Conservation (phyloP, 164 flowering plant genomes). For the Aristolochia fimbriata region DNA sequence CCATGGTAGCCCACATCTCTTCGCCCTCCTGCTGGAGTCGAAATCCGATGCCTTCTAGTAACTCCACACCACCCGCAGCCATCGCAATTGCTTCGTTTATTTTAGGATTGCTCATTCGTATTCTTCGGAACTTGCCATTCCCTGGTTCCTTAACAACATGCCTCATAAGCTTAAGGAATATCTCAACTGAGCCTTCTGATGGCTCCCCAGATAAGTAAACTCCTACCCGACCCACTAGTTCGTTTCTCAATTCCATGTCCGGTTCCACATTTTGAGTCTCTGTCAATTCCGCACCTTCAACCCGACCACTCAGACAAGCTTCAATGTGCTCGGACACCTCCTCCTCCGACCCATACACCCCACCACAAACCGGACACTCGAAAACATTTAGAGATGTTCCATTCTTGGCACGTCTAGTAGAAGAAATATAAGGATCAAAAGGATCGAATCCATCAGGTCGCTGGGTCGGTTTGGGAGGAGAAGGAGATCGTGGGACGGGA, state of each 20-base stretch:
- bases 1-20: conserved; percentile 87
- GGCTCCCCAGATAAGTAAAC: conserved; percentile 59
- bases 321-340: conserved; percentile 71
- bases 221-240: conserved; percentile 35
- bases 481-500: neutral
- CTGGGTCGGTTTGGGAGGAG: conserved; percentile 5
- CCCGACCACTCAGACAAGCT: conserved; percentile 30
- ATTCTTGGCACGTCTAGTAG: conserved; percentile 44
- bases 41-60: conserved; percentile 77
- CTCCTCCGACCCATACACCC: conserved; percentile 45
- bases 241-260: conserved; percentile 13
- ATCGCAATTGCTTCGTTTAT: conserved; percentile 68
- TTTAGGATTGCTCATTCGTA: conserved; percentile 83
- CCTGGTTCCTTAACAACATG: conserved; percentile 68
- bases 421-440: conserved; percentile 47
- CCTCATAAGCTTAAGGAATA: conserved; percentile 55
- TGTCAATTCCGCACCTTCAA: conserved; percentile 6
- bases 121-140: conserved; percentile 71
- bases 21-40: conserved; percentile 57
- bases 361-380: conserved; percentile 73
- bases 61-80: conserved; percentile 71
- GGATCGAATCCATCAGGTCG: conserved; percentile 57
- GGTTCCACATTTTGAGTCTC: neutral
- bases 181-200: conserved; percentile 52
- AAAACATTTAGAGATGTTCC: conserved; percentile 46